Conservation (phyloP, 257 asterid genomes). For the Coffea canephora region DNA sequence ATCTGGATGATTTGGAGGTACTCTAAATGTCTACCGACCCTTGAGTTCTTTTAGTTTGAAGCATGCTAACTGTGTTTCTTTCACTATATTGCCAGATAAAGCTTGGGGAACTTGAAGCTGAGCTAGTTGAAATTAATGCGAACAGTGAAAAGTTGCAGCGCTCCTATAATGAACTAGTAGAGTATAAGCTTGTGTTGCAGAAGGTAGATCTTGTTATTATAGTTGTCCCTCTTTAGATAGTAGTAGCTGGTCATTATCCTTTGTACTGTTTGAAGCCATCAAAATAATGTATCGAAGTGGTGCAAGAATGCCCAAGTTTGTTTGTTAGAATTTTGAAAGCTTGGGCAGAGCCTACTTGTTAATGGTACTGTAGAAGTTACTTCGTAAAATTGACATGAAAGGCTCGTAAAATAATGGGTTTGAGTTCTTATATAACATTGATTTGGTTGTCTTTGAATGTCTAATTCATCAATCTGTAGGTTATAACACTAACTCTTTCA, state of each 20-base stretch:
- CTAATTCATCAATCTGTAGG: too few species aligned
- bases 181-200: conserved; percentile 76
- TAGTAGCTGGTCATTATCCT: not conserved
- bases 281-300: not conserved
- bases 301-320: not conserved
- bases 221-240: not conserved
- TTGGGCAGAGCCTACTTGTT: not conserved
- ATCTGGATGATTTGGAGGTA: conserved; percentile 91
- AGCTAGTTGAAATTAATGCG: conserved; percentile 78
- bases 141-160: conserved; percentile 75
- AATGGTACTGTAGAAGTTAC: not conserved
- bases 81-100: conserved; percentile 28
- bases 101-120: conserved; percentile 78
- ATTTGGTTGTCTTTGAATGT: too few species aligned
- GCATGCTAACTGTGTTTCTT: conserved; percentile 5
- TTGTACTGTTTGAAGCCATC: not conserved
- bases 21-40: conserved; percentile 13
- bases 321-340: not conserved
- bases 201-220: conserved; percentile 41
- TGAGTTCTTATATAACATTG: not conserved
- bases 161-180: conserved; percentile 76
- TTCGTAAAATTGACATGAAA: not conserved
- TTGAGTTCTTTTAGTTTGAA: conserved; percentile 1
- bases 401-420: not conserved
- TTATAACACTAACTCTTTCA: not conserved